phyloP scores from a whole-genome alignment of 2,329 filamentous ascomycete species.

The Aspergillus floridensis region DNA sequence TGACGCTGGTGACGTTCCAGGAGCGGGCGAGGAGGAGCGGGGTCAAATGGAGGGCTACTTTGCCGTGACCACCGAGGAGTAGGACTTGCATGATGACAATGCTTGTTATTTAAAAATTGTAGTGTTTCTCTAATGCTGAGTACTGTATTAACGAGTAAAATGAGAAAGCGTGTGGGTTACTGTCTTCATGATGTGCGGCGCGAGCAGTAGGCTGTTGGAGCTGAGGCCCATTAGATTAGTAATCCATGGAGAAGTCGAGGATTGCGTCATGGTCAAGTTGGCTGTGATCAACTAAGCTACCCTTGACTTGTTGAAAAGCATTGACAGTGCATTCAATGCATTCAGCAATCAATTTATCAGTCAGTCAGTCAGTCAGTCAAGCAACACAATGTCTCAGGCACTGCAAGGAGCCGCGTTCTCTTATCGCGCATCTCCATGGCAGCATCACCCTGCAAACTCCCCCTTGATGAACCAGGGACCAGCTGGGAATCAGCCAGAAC shows the following conservation, averaged over 20 bases:
- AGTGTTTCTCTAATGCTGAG: not conserved
- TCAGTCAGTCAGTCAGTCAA: not conserved
- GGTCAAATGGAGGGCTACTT: conserved; percentile 71
- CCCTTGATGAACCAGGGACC: not conserved
- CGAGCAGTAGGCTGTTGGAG: not conserved
- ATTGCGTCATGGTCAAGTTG: not conserved
- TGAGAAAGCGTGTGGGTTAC: not conserved
- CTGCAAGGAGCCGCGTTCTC: conserved; percentile 2
- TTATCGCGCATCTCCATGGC: conserved; percentile 3
- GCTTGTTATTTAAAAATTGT: no score
- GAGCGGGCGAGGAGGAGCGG: conserved; percentile 70
- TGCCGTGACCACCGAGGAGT: conserved; percentile 78
- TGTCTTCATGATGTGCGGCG: not conserved
- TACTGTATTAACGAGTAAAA: not conserved
- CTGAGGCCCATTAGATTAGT: conserved; percentile 1
- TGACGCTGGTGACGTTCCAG: conserved; percentile 75
- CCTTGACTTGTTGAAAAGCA: not conserved
- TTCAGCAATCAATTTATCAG: not conserved
- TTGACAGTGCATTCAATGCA: not conserved
- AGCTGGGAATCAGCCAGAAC: not conserved
- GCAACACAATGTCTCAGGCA: not conserved
- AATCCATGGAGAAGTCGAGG: not conserved
- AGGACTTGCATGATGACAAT: conserved; percentile 55
- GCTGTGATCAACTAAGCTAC: not conserved
- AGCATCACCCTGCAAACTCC: not conserved